Conservation (phyloP, 2,329 filamentous ascomycete species). For the Stagonosporopsis vannaccii region DNA sequence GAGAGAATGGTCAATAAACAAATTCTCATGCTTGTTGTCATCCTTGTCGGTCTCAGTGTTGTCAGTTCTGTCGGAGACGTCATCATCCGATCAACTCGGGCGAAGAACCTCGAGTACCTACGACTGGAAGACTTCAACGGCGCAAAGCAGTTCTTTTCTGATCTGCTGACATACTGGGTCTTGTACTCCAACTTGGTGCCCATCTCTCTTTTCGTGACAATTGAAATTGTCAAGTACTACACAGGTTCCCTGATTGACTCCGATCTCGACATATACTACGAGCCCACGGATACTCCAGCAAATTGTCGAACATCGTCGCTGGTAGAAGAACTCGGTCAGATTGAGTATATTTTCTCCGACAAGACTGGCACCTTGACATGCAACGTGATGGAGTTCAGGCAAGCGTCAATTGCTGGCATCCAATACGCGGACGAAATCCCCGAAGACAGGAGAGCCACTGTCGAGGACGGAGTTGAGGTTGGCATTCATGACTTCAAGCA, state of each 20-base stretch:
- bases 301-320: constrained; percentile 95
- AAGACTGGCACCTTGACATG: constrained; percentile 98
- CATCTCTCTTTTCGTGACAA: constrained; percentile 96
- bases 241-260: constrained; percentile 98
- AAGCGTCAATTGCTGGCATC: constrained; percentile 90
- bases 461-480: constrained; percentile 77
- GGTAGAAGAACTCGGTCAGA: constrained; percentile 96
- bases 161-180: constrained; percentile 98
- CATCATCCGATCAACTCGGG: constrained; percentile 70
- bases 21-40: constrained; percentile 86
- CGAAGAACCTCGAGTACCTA: constrained; percentile 75
- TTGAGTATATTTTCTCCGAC: constrained; percentile 98
- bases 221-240: constrained; percentile 98
- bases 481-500: constrained; percentile 86
- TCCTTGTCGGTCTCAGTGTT: constrained; percentile 83
- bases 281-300: constrained; percentile 91
- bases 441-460: constrained; percentile 82
- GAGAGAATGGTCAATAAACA: constrained; percentile 93
- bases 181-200: constrained; percentile 95
- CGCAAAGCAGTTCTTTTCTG: constrained; percentile 85
- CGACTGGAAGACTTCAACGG: constrained; percentile 66
- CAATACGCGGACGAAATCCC: constrained; percentile 93
- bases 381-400: constrained; percentile 98
- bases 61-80: constrained; percentile 92
- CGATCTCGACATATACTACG: constrained; percentile 97